These are phyloP conservation scores for Pichia nanzhaoensis DNA, from an alignment of 805 yeast genomes.

Conservation along the genomic window DNA sequence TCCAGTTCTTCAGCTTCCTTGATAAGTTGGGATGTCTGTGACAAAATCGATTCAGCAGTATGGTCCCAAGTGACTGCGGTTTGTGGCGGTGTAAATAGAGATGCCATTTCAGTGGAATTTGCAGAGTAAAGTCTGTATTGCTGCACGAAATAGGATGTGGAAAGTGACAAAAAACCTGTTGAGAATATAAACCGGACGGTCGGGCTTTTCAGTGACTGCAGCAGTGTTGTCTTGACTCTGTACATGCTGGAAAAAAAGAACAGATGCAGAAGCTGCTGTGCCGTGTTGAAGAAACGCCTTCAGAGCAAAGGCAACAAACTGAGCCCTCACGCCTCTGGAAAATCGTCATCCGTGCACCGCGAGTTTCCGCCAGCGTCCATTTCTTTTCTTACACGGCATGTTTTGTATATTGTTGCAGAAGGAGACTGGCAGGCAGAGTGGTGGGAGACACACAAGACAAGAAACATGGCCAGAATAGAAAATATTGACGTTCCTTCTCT, in stretches of 20 bases:
- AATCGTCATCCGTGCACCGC: no score
- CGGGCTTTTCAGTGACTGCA: background rate
- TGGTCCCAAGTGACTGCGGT: constrained; percentile 52
- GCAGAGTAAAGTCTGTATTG: constrained; percentile 8
- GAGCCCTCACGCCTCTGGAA: no score
- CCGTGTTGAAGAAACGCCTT: no score
- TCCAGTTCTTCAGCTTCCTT: constrained; percentile 38
- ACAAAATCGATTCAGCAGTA: constrained; percentile 43
- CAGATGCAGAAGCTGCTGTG: no score
- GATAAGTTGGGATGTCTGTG: constrained; percentile 39
- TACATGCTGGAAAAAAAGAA: background rate
- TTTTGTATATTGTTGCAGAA: no score
- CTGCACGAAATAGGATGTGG: constrained; percentile 9
- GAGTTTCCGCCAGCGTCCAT: no score
- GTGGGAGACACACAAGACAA: no score
- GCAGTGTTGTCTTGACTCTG: background rate
- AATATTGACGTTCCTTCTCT: constrained; percentile 49
- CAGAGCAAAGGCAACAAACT: no score
- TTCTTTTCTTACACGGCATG: no score
- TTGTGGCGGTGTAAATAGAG: constrained; percentile 27
- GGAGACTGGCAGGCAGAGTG: no score
- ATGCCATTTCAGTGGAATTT: background rate
- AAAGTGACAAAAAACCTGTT: constrained; percentile 10
- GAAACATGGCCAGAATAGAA: constrained; percentile 24
- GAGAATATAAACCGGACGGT: constrained; percentile 7